Base-by-base conservation (phyloP, 208 protist genomes). In the Leishmania turanica region DNA sequence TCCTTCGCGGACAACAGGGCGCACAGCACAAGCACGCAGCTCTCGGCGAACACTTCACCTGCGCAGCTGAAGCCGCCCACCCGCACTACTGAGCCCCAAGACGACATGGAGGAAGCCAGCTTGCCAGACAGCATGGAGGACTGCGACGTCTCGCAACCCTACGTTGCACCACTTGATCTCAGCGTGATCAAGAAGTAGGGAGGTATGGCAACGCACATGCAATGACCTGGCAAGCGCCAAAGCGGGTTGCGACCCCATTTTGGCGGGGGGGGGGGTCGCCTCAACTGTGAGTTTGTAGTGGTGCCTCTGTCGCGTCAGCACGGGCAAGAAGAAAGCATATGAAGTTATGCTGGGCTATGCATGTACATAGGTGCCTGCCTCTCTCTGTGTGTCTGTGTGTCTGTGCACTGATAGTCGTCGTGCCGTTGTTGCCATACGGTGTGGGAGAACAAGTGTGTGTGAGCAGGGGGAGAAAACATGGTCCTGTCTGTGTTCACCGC, bases 151-250 rank as follows among this genome's bases (percentile, higher is more conserved):
- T 54, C 58, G n/a, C 79, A 49, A 42, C 81, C 66, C 78, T 88
- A 79, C 75, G 77, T 90, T 72, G 54, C 77, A 27, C 87, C 84
- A 19, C 77, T 90, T 49, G 87, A 90, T 51, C 78, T 89, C 45
- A 82, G 72, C 58, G 66, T 53, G 19, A 78, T 87, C 68, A 89
- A 87, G 80, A 89, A 89, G 83, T 89, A 75, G 80, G 80, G 37
- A 17, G n/a, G 27, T 34, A 49, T 56, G 40, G 70, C 58, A 21
- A 37, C 62, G 53, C 47, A 31, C 64, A 45, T 71, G 7, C 66
- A 42, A 71, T 71, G 40, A 0, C 62, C 27, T 49, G 21, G n/a
- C 66, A 71, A 71, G 40, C 66, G 66, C 40, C 66, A 71, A 40
- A 34, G 66, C 34, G 66, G 21, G 40, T 21, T 47, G 66, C 37